phyloP scores from a whole-genome alignment of 179 eudicot species.

The Silene coronaria region DNA sequence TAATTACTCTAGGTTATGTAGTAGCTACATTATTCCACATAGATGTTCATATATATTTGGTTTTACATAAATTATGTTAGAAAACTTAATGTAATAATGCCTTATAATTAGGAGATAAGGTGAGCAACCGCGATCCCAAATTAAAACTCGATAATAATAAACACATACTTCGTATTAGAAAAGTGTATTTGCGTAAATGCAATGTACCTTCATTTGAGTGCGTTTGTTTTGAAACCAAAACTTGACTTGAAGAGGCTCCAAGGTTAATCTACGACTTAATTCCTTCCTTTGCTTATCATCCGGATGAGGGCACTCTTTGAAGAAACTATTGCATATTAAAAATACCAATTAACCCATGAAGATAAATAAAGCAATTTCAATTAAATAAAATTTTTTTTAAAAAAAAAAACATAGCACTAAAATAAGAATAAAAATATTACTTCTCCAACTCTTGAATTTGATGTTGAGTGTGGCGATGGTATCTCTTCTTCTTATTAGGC shows the following conservation, averaged over 20 bases:
- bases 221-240: slow-evolving; percentile 65
- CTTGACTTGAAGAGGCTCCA: slow-evolving; percentile 55
- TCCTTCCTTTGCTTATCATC: slow-evolving; percentile 62
- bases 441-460: slow-evolving; percentile 60
- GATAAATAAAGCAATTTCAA: background rate
- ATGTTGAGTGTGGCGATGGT: slow-evolving; percentile 63
- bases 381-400: background rate
- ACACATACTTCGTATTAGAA: background rate
- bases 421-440: slow-evolving; percentile 22
- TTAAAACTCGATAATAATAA: background rate
- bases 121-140: no score
- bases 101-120: background rate
- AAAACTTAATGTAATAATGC: background rate
- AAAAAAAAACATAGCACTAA: background rate
- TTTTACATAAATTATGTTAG: background rate
- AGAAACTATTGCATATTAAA: slow-evolving; percentile 26
- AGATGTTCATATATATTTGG: no score
- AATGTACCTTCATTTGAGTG: slow-evolving; percentile 51
- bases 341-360: background rate
- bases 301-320: slow-evolving; percentile 57
- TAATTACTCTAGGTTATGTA: no score
- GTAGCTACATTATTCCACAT: background rate
- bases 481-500: slow-evolving; percentile 67
- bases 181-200: background rate
- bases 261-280: slow-evolving; percentile 37